Conservation (phyloP, 192 early-diverging fungal genomes). For the Linnemannia exigua region DNA sequence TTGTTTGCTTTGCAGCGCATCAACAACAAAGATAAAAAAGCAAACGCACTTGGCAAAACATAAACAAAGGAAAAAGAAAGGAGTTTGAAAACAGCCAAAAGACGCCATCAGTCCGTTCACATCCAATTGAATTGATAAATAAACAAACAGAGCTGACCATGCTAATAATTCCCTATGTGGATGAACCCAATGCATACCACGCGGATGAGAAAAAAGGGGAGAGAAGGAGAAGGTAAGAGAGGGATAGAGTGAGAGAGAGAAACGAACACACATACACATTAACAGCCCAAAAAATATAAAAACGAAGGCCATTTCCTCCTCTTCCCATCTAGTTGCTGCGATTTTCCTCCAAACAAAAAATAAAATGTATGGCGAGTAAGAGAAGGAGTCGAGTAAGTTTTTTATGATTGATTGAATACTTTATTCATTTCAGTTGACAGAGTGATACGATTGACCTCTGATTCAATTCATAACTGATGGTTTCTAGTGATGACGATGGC, state of each 20-base stretch:
- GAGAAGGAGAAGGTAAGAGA: neutral
- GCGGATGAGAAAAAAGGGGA: neutral
- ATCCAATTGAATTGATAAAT: neutral
- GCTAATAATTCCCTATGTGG: neutral
- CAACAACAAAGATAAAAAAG: neutral
- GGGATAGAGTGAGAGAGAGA: neutral
- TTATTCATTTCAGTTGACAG: too few species aligned
- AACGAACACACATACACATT: neutral
- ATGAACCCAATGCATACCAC: neutral
- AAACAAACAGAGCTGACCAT: neutral
- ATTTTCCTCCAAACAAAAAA: too few species aligned
- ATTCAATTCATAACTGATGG: too few species aligned
- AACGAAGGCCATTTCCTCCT: too few species aligned
- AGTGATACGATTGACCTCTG: too few species aligned
- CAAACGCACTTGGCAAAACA: neutral
- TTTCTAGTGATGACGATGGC: too few species aligned
- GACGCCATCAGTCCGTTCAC: neutral
- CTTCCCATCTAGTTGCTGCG: too few species aligned
- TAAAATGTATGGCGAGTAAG: too few species aligned
- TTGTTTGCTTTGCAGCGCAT: neutral
- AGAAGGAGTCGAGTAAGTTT: too few species aligned
- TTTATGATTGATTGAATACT: too few species aligned
- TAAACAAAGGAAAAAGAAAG: neutral
- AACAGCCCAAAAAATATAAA: too few species aligned
- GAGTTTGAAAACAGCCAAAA: neutral